These are phyloP conservation scores for Leptosphaerulina australis DNA, from an alignment of 2,329 filamentous ascomycete species.

Conservation along the genomic window DNA sequence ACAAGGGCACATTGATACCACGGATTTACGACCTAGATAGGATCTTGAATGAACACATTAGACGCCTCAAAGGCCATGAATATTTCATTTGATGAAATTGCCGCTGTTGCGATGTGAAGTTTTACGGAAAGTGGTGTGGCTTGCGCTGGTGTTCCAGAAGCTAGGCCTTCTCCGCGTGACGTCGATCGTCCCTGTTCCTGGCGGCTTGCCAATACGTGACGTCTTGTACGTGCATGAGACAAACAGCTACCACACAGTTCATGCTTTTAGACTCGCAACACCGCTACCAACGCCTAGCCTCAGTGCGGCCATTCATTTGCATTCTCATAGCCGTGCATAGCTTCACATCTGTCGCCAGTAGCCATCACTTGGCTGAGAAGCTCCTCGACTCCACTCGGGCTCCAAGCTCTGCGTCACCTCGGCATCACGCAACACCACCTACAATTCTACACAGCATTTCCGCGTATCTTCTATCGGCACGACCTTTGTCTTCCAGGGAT, in stretches of 20 bases:
- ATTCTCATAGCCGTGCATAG: constrained; percentile 10
- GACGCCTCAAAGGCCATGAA: constrained; percentile 10
- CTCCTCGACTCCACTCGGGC: constrained; percentile 1
- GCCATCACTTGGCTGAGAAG: not conserved
- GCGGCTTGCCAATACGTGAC: constrained; percentile 26
- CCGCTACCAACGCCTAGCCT: not conserved
- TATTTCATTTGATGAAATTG: not conserved
- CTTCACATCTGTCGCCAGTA: not conserved
- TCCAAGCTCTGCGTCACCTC: constrained; percentile 24
- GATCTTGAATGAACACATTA: constrained; percentile 22
- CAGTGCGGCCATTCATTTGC: not conserved
- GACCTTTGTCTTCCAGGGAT: not conserved
- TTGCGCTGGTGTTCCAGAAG: constrained; percentile 4
- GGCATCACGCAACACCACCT: constrained; percentile 9
- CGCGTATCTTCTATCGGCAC: not conserved
- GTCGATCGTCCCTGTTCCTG: constrained; percentile 26
- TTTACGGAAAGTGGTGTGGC: not conserved
- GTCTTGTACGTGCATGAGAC: constrained; percentile 22
- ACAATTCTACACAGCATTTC: not conserved
- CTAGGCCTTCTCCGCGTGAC: constrained; percentile 17
- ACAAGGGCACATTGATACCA: constrained; percentile 27
- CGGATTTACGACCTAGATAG: constrained; percentile 30
- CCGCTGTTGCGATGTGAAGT: not conserved
- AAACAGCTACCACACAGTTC: constrained; percentile 20
- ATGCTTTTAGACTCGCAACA: not conserved